phyloP scores from a whole-genome alignment of 2,329 filamentous ascomycete species.

The Calonectria pseudoturangicola region DNA sequence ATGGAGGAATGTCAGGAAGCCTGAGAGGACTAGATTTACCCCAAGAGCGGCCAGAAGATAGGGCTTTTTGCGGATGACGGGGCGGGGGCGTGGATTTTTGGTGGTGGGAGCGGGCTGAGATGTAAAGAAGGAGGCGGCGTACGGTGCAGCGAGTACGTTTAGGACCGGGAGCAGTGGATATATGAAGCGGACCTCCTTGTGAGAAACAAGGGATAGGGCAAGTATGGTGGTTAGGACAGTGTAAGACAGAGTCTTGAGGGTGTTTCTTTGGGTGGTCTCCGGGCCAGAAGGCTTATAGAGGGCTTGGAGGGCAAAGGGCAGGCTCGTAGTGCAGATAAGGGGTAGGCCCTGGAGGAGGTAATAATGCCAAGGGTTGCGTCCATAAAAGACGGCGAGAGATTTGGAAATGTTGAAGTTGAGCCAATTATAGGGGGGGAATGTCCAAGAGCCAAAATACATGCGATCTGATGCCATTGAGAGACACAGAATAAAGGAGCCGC shows the following conservation, averaged over 20 bases:
- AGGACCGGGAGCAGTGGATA: slow-evolving; percentile 93
- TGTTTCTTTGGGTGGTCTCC: slow-evolving; percentile 59
- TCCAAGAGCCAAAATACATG: slow-evolving; percentile 89
- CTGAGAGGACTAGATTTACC: slow-evolving; percentile 81
- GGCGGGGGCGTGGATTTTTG: slow-evolving; percentile 53
- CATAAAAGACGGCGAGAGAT: slow-evolving; percentile 93
- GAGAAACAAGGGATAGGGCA: slow-evolving; percentile 85
- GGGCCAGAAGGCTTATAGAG: slow-evolving; percentile 71
- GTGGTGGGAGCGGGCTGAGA: slow-evolving; percentile 53
- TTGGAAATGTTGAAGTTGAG: slow-evolving; percentile 93
- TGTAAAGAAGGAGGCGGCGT: slow-evolving; percentile 79
- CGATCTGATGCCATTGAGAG: slow-evolving; percentile 82
- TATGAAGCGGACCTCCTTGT: slow-evolving; percentile 98
- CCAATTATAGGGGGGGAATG: slow-evolving; percentile 90
- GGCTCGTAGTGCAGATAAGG: slow-evolving; percentile 86
- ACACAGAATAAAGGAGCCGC: slow-evolving; percentile 76
- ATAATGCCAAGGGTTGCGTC: slow-evolving; percentile 92
- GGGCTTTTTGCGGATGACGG: slow-evolving; percentile 69
- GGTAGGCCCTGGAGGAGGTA: slow-evolving; percentile 94
- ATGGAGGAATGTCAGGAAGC: slow-evolving; percentile 85
- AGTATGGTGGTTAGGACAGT: slow-evolving; percentile 76
- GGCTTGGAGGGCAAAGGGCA: slow-evolving; percentile 84
- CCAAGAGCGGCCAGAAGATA: slow-evolving; percentile 76
- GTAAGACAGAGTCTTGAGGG: slow-evolving; percentile 69
- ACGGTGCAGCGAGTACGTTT: slow-evolving; percentile 84